Evolutionary conservation across 805 yeast species (phyloP).

Genomic region (Saccharomycopsis amapae): DNA sequence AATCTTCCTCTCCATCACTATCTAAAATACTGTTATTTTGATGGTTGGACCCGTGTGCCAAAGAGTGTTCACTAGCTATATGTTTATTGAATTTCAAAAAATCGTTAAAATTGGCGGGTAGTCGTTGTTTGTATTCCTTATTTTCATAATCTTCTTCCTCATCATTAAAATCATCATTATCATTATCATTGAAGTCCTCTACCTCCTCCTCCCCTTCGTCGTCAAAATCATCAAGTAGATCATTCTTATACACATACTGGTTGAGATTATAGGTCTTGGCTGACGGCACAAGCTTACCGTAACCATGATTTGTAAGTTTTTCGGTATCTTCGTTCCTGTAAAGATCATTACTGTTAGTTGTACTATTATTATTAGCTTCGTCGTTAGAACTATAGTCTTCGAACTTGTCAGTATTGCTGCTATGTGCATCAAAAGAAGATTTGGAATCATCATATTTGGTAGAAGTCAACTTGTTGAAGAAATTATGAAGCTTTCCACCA

Average conservation of each 20-base stretch:
- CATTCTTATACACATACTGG: slow-evolving; percentile 13
- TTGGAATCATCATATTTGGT: not conserved
- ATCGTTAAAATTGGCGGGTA: not conserved
- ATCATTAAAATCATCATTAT: not conserved
- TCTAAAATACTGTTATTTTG: not conserved
- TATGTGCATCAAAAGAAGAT: not conserved
- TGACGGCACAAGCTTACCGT: slow-evolving; percentile 12
- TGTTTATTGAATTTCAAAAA: not conserved
- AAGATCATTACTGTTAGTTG: not conserved
- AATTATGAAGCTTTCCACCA: slow-evolving; percentile 6
- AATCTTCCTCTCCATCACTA: not conserved
- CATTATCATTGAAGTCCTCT: not conserved
- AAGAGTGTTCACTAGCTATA: not conserved
- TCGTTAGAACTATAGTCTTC: slow-evolving; percentile 11
- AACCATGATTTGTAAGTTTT: not conserved
- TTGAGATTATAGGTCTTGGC: slow-evolving; percentile 16
- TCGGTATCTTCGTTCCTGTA: not conserved
- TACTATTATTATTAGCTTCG: slow-evolving; percentile 2
- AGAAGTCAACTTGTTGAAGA: slow-evolving; percentile 12
- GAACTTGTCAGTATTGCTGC: slow-evolving; percentile 7
- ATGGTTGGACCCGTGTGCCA: not conserved
- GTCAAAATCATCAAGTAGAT: slow-evolving; percentile 14
- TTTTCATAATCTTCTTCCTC: not conserved
- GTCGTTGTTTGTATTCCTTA: not conserved
- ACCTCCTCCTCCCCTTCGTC: slow-evolving; percentile 10